Conservation (phyloP, 805 yeast genomes). For the Starmerella vitae region DNA sequence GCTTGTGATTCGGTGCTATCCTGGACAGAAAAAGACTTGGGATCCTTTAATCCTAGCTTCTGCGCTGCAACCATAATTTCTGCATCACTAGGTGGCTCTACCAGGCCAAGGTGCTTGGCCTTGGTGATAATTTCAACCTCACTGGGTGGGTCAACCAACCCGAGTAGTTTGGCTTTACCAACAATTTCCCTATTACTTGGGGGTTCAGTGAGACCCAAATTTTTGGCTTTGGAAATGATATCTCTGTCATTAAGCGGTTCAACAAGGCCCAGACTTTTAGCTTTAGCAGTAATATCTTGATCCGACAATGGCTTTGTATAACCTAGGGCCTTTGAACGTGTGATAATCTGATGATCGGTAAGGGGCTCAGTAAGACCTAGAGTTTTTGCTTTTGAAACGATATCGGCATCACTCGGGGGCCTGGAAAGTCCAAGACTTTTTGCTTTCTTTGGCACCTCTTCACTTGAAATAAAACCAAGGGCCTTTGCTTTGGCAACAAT, state of each 20-base stretch:
- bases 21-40: neutral
- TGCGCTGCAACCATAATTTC: constrained; percentile 2
- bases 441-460: constrained; percentile 11
- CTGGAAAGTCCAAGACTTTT: constrained; percentile 16
- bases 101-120: constrained; percentile 10
- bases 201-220: constrained; percentile 42
- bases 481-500: constrained; percentile 1
- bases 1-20: constrained; percentile 4
- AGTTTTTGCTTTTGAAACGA: constrained; percentile 9
- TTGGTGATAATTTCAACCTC: constrained; percentile 3
- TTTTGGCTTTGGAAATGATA: constrained; percentile 29
- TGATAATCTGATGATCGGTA: constrained; percentile 5
- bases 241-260: constrained; percentile 6
- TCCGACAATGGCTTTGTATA: constrained; percentile 13
- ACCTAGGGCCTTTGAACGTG: constrained; percentile 15
- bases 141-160: constrained; percentile 15
- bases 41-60: neutral
- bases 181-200: constrained; percentile 6
- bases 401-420: neutral
- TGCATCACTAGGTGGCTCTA: constrained; percentile 3
- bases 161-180: constrained; percentile 10
- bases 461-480: constrained; percentile 4
- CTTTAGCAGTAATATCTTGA: constrained; percentile 1
- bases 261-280: constrained; percentile 13
- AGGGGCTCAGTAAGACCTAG: constrained; percentile 11